Evolutionary conservation across 805 yeast genomes (phyloP).

Genomic region (Metschnikowia santaceciliae): DNA sequence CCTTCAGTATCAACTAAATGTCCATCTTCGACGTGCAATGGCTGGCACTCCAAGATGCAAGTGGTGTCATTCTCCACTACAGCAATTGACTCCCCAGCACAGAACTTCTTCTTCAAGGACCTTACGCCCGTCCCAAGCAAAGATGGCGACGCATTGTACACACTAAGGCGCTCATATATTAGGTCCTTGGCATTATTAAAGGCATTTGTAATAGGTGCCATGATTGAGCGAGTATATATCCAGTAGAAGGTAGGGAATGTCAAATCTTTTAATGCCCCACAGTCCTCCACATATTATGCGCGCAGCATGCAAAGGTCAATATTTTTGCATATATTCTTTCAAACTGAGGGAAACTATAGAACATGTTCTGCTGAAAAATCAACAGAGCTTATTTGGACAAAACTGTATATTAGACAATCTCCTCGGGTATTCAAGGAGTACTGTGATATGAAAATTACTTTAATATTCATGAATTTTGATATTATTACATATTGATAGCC

Average conservation of each 20-base stretch:
- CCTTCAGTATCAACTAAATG: conserved; percentile 56
- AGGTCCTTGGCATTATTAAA: conserved; percentile 2
- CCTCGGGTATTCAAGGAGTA: too few relatives aligned
- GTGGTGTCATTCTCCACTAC: conserved; percentile 7
- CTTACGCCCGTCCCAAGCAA: conserved; percentile 26
- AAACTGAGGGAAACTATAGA: not conserved
- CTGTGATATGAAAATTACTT: too few relatives aligned
- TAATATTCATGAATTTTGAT: too few relatives aligned
- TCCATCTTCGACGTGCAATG: conserved; percentile 45
- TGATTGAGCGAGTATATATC: not conserved
- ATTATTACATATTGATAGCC: too few relatives aligned
- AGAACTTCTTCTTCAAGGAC: conserved; percentile 23
- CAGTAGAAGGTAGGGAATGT: not conserved
- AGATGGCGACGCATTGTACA: conserved; percentile 26
- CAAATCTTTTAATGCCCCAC: conserved; percentile 2
- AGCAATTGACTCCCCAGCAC: conserved; percentile 12
- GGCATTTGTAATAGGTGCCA: conserved; percentile 3
- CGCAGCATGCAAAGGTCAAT: not conserved
- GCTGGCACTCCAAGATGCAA: conserved; percentile 19
- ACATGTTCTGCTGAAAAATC: not conserved
- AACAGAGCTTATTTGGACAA: not conserved
- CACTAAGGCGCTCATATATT: conserved; percentile 24
- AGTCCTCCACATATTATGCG: not conserved
- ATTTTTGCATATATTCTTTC: not conserved
- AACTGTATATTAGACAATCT: too few relatives aligned